phyloP scores from a whole-genome alignment of 257 asterid genomes.

The Solanum gracilifrons region DNA sequence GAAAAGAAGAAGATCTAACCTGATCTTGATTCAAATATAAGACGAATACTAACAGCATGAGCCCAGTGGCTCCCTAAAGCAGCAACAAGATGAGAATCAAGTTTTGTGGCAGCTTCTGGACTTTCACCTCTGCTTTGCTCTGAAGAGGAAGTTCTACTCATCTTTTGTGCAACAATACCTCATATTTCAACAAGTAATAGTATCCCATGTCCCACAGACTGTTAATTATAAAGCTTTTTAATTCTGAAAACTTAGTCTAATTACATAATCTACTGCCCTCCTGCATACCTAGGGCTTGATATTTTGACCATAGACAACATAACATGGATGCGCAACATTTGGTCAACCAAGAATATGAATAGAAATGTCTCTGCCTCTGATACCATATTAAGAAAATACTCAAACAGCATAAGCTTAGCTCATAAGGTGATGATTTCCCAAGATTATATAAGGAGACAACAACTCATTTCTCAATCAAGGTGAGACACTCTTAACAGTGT shows the following conservation, averaged over 20 bases:
- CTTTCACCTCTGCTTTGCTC: constrained; percentile 20
- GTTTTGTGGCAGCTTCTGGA: constrained; percentile 22
- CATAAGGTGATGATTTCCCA: background rate
- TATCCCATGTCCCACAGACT: background rate
- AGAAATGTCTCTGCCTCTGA: background rate
- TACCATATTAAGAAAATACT: background rate
- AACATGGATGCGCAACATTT: background rate
- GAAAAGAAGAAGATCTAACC: constrained; percentile 26
- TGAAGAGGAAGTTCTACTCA: constrained; percentile 23
- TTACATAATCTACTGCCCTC: background rate
- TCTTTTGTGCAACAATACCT: background rate
- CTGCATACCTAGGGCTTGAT: background rate
- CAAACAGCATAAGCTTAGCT: background rate
- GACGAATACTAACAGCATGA: constrained; percentile 77
- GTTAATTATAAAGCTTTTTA: background rate
- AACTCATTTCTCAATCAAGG: background rate
- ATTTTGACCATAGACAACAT: background rate
- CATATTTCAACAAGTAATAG: background rate
- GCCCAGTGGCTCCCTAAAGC: constrained; percentile 92
- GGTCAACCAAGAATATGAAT: background rate
- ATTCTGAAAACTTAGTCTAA: background rate
- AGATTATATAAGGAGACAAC: background rate
- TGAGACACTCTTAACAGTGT: background rate
- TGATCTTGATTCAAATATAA: constrained; percentile 73
- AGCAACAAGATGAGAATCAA: constrained; percentile 73